Percentiles rank a stretch among this genome's conserved stretches.
Evolutionary conservation across 2,329 filamentous ascomycete genomes (phyloP).

Genomic region (Ciborinia camelliae): DNA sequence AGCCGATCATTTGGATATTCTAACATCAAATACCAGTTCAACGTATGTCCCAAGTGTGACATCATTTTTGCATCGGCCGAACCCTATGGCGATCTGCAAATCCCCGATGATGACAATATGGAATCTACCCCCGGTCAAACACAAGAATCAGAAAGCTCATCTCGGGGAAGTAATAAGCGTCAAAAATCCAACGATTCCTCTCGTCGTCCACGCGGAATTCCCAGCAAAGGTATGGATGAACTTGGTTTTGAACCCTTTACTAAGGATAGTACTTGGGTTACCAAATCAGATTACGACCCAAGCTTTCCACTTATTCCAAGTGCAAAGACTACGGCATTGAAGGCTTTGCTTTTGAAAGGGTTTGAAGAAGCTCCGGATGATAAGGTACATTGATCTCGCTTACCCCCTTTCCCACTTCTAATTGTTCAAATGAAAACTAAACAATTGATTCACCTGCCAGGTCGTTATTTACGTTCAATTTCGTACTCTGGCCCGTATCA

Average conservation of each 20-base stretch:
- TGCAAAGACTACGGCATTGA: conserved; percentile 42
- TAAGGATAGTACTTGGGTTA: conserved; percentile 29
- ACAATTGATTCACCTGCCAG: conserved; percentile 20
- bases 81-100: conserved; percentile 9
- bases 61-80: conserved; percentile 20
- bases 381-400: conserved; percentile 42
- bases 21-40: background rate
- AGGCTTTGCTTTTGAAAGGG: conserved; percentile 40
- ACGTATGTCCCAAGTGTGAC: conserved; percentile 29
- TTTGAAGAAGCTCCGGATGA: conserved; percentile 43
- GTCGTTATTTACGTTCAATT: conserved; percentile 58
- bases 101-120: conserved; percentile 23
- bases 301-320: conserved; percentile 36
- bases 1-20: background rate
- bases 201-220: background rate
- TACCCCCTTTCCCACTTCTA: background rate
- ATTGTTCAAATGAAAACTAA: background rate
- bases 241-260: conserved; percentile 32
- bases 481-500: conserved; percentile 49
- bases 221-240: conserved; percentile 29
- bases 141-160: background rate
- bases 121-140: background rate
- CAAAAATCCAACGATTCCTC: conserved; percentile 1
- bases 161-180: conserved; percentile 6
- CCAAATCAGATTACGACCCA: conserved; percentile 28